Conservation (phyloP, 192 early-diverging fungal species). For the Phlyctochytrium planicorne region DNA sequence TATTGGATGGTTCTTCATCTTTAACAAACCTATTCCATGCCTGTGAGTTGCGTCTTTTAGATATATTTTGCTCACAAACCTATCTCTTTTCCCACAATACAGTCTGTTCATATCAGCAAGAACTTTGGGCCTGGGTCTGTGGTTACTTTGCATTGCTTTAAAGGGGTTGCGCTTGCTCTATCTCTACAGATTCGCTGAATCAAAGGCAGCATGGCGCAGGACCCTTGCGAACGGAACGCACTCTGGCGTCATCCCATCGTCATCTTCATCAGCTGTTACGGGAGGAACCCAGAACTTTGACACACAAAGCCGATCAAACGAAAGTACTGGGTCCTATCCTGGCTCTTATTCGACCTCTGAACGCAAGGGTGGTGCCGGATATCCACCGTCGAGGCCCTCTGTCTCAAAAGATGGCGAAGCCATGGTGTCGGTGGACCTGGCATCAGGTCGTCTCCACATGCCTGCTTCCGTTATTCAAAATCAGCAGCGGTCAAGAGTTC, state of each 20-base stretch:
- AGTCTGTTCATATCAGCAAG: neutral
- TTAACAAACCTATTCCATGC: constrained; percentile 2
- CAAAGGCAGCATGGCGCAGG: neutral
- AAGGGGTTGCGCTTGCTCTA: neutral
- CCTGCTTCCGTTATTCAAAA: neutral
- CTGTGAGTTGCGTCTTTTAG: neutral
- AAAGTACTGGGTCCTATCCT: neutral
- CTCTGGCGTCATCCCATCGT: neutral
- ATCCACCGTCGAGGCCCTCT: neutral
- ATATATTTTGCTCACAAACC: neutral
- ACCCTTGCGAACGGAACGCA: neutral
- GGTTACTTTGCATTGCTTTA: neutral
- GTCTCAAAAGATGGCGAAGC: neutral
- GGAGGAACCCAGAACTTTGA: neutral
- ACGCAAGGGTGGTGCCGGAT: neutral
- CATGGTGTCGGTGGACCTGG: neutral
- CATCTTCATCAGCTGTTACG: neutral
- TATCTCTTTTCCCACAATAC: neutral
- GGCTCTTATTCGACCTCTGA: neutral
- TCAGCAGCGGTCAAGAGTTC: too few species aligned
- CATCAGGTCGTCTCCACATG: neutral
- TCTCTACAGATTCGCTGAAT: constrained; percentile 4
- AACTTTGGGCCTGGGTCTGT: constrained; percentile 1
- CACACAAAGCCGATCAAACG: neutral
- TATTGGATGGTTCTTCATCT: neutral